Evolutionary conservation across 2,329 filamentous ascomycete genomes (phyloP), one percentile per base, ranked within the genome.

Genomic region (Samsoniella hepiali): DNA sequence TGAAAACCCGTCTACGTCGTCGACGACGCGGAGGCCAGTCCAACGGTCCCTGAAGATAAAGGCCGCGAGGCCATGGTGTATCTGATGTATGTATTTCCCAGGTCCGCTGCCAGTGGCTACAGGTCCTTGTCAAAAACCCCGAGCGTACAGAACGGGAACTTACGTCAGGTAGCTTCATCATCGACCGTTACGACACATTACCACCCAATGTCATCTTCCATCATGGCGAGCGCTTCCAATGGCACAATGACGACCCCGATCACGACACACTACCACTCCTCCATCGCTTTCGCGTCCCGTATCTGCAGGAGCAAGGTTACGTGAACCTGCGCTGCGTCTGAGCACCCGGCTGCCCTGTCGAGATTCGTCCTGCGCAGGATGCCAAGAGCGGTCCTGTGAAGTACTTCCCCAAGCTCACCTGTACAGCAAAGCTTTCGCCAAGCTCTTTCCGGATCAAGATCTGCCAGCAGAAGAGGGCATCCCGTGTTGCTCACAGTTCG

Each of bases 271-370:
- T 85, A n/a, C 74, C 77, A 3, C 76, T 80, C 2, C 78, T 87
- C 63, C 78, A 76, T 55, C 74, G 74, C 45, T 77, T 87, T 15
- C 79, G 78, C 34, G 70, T 83, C 27, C 72, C 79, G 22, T 79
- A 83, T 63, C 77, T 88, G 17, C 77, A 79, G 55, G 72, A 77
- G 60, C 75, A 79, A 56, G 85, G 85, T 51, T 88, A 87, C 69
- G 80, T 82, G 66, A 88, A 88, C 68, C 77, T 88, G 58, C 82
- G 85, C 58, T 88, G 86, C 70, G 81, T 81, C 66, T 84, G 80
- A 81, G 76, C 80, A 49, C 81, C 84, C 2, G 85, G 85, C 8
- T 88, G 85, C 65, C 78, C 81, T 3, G 71, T 68, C 55, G 79
- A 81, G 74, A 80, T 84, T 68, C 72, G 72, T 5, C 80, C 79